Base-by-base conservation (phyloP, 305 asterid genomes). In the Fraxinus floribunda region DNA sequence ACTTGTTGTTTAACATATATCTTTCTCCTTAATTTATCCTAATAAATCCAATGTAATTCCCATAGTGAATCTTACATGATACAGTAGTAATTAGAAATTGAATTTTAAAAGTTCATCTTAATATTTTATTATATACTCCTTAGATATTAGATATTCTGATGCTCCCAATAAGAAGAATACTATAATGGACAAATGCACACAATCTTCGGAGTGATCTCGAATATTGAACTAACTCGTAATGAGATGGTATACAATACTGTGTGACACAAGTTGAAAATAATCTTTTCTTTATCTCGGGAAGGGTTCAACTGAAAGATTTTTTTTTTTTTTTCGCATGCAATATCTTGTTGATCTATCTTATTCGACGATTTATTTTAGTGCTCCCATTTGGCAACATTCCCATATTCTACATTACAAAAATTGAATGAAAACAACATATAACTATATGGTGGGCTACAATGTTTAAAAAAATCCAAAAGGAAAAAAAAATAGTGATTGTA, bases 371-470 rank as follows among this genome's bases (percentile, higher is more conserved):
- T 32, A 6, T 15, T 71, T 30, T 71, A 32, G 44, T 16, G 44
- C 46, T 71, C 5, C 39, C 9, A 15, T 71, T 71, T 71, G 76
- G 44, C 44, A 71, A 71, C 46, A 71, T 30, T 71, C 24, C 46
- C 46, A 32, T 71, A 34, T 71, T 71, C 7, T 16, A 34, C 76
- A 34, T 16, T 34, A 34, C 26, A 34, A 34, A 71, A 71, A 70
- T 5, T 71, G 46, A 34, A 34, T 32, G 76, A 16, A 16, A 71
- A 32, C 44, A 34, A 16, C 22, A 34, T 71, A 71, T 3, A 71
- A 32, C 76, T 71, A 71, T n/a, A 32, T 32, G 76, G 76, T 71
- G 44, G 76, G 76, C 46, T 34, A 71, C 76, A 70, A 70, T 32
- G 76, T 70, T 16, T 70, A 32, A 15, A 71, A 32, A 32, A 71